Evolutionary conservation across 768 basidiomycete species (phyloP), one percentile per base, ranked within the genome.

Genomic region (Agrocybe praecox): DNA sequence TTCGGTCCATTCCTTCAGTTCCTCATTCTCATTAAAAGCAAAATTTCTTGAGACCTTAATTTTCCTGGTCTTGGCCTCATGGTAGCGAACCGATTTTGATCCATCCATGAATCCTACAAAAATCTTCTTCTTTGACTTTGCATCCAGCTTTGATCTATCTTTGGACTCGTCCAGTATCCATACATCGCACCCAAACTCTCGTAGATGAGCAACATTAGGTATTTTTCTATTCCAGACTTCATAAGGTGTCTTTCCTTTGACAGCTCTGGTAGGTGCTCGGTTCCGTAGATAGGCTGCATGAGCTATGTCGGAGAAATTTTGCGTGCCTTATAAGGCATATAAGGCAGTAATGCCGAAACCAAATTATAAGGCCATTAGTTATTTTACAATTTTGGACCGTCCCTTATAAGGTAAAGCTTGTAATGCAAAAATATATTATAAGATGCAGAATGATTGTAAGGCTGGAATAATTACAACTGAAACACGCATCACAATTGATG

Each of bases 251-350:
- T 53, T 62, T 8, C 58, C 63, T 9, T 61, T 21, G 12, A 69
- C 47, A 12, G 62, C 45, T 23, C 52, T 33, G 6, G 60, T 71
- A 66, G 67, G 21, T 59, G 68, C 23, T 45, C 59, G 59, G 42
- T 75, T 76, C 1, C 57, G 48, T 0, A 74, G 15, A 40, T 74
- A 73, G n/a, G n/a, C n/a, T n/a, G n/a, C n/a, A n/a, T n/a, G n/a
- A n/a, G n/a, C n/a, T 29, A 29, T 29, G 26, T 29, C 26, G 26
- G 26, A 29, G 26, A 29, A 29, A 29, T 29, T 29, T 9, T 29
- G 26, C 5, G 9, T 29, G 26, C 26, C 26, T 29, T 29, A 29
- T 29, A 29, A 29, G 26, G 26, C 26, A 4, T 29, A 9, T 29
- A 29, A 29, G 4, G 26, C 26, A 9, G 26, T 29, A 29, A 29